phyloP scores from a whole-genome alignment of 345 rosid genomes.

The Lepidium sativum region DNA sequence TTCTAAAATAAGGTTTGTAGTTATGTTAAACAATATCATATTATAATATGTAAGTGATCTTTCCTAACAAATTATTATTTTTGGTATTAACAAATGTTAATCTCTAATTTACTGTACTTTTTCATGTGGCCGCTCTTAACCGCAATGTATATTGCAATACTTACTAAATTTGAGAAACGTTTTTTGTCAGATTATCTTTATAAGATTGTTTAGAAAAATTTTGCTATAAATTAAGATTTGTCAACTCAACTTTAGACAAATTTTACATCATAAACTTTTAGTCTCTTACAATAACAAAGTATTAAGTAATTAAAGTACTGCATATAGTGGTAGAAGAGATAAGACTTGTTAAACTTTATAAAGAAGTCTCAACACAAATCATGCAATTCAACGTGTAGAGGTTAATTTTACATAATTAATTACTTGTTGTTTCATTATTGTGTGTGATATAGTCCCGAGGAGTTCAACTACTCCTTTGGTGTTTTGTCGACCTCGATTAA shows the following conservation, averaged over 20 bases:
- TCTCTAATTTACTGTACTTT: no score
- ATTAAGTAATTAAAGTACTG: no score
- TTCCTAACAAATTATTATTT: no score
- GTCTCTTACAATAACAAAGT: background rate
- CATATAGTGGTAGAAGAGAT: constrained; percentile 2
- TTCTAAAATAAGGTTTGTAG: no score
- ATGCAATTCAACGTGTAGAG: background rate
- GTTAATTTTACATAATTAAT: background rate
- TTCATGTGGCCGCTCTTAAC: background rate
- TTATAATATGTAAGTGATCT: no score
- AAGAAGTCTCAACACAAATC: background rate
- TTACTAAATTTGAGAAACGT: no score
- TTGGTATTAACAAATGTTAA: no score
- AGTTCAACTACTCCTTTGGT: constrained; percentile 28
- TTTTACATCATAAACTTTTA: background rate
- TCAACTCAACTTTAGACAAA: no score
- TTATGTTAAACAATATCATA: no score
- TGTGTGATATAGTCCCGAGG: constrained; percentile 26
- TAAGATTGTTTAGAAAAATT: no score
- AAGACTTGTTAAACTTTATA: background rate
- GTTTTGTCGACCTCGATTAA: constrained; percentile 22
- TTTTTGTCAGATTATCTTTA: no score
- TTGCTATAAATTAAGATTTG: no score
- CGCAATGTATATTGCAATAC: background rate
- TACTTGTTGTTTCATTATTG: constrained; percentile 4